These are phyloP conservation scores for Dioscorea zingiberensis DNA, from an alignment of 106 monocot species.

Conservation along the genomic window DNA sequence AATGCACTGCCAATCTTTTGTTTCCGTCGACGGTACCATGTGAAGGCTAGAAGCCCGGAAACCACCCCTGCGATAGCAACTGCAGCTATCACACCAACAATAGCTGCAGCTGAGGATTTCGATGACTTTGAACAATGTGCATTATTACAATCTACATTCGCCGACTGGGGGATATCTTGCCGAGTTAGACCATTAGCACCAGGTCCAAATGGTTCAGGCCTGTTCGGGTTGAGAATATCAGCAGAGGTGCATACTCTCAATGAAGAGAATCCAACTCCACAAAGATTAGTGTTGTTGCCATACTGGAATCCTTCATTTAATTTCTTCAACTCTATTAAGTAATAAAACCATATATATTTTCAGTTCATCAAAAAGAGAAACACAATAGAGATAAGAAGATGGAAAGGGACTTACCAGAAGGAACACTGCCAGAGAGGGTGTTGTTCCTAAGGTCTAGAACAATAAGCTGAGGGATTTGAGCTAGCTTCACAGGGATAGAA, in stretches of 20 bases:
- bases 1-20: constrained; percentile 47
- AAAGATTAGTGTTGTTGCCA: constrained; percentile 52
- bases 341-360: constrained; percentile 4
- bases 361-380: background rate
- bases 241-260: constrained; percentile 49
- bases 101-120: constrained; percentile 25
- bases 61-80: constrained; percentile 10
- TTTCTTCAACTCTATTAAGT: constrained; percentile 47
- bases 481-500: constrained; percentile 63
- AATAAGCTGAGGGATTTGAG: constrained; percentile 32
- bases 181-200: constrained; percentile 11
- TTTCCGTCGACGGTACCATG: constrained; percentile 34
- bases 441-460: constrained; percentile 74
- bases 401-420: constrained; percentile 42
- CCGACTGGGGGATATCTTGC: constrained; percentile 37
- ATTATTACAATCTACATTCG: constrained; percentile 22
- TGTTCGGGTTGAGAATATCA: constrained; percentile 32
- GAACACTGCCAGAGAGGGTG: constrained; percentile 74
- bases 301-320: constrained; percentile 51
- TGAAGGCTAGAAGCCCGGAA: constrained; percentile 29
- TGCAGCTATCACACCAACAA: constrained; percentile 17
- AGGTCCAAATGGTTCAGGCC: constrained; percentile 54
- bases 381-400: background rate
- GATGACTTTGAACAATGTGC: constrained; percentile 29
- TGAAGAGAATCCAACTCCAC: constrained; percentile 49